Evolutionary conservation across 176 grass and related monocot species (phyloP).

Genomic region (Cymbopogon citratus): DNA sequence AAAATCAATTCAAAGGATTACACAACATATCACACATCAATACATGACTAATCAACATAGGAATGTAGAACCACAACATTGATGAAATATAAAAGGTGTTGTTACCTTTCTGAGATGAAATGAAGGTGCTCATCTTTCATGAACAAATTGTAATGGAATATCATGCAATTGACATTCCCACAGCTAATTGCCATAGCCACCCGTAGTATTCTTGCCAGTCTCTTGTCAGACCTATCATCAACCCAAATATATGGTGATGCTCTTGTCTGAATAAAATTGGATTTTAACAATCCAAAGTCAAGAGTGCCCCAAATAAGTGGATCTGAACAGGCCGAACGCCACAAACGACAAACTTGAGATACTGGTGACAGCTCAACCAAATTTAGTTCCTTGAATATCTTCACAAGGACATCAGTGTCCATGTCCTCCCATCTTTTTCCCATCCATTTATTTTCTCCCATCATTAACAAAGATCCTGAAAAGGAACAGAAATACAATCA

Average conservation of each 20-base stretch:
- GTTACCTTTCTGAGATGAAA: slow-evolving; percentile 91
- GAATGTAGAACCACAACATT: not conserved
- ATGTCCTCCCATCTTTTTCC: slow-evolving; percentile 98
- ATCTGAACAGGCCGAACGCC: slow-evolving; percentile 84
- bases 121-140: slow-evolving; percentile 97
- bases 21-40: not conserved
- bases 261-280: slow-evolving; percentile 90
- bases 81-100: not conserved
- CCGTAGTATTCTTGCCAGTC: slow-evolving; percentile 69
- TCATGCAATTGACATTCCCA: slow-evolving; percentile 71
- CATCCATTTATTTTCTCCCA: slow-evolving; percentile 71
- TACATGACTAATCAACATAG: not conserved
- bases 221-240: slow-evolving; percentile 76
- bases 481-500: slow-evolving; percentile 19
- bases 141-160: slow-evolving; percentile 95
- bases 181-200: slow-evolving; percentile 66
- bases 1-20: not conserved
- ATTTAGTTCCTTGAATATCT: slow-evolving; percentile 96
- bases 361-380: slow-evolving; percentile 79
- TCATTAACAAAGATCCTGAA: slow-evolving; percentile 41
- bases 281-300: slow-evolving; percentile 73
- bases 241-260: slow-evolving; percentile 91
- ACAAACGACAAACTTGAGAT: slow-evolving; percentile 76
- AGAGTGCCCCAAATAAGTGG: slow-evolving; percentile 90
- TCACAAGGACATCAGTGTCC: slow-evolving; percentile 94